Conservation (phyloP, 148 eudicot species). For the Beta vulgaris region DNA sequence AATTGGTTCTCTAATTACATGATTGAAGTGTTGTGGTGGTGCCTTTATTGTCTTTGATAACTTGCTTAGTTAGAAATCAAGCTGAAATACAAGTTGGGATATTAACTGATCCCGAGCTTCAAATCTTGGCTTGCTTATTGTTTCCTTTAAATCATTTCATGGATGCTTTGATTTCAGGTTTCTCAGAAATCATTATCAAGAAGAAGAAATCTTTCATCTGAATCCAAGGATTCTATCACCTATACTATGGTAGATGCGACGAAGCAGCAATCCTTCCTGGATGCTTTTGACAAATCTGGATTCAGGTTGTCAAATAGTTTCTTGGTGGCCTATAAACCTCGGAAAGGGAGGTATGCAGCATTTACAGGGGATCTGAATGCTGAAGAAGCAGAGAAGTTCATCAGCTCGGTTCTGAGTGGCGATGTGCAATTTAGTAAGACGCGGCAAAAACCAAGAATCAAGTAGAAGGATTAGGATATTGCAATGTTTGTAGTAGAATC, state of each 20-base stretch:
- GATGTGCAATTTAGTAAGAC: conserved; percentile 72
- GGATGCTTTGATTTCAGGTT: conserved; percentile 50
- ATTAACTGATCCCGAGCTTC: neutral
- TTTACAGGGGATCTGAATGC: conserved; percentile 39
- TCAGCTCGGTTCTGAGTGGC: conserved; percentile 78
- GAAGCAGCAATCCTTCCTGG: conserved; percentile 56
- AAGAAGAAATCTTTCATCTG: conserved; percentile 33
- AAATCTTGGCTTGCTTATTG: no score
- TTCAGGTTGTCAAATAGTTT: conserved; percentile 54
- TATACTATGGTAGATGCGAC: conserved; percentile 70
- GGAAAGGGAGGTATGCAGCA: conserved; percentile 62
- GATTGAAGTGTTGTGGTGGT: neutral
- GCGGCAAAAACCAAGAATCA: conserved; percentile 52
- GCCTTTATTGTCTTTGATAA: neutral
- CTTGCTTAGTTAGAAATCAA: neutral
- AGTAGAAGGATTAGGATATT: conserved; percentile 17
- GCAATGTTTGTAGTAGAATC: conserved; percentile 1
- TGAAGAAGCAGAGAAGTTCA: conserved; percentile 70
- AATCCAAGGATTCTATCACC: conserved; percentile 57
- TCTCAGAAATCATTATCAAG: conserved; percentile 77
- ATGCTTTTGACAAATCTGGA: conserved; percentile 60
- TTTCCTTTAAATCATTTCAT: no score
- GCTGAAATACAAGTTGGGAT: neutral
- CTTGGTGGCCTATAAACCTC: conserved; percentile 81
- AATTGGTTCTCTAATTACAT: neutral